Evolutionary conservation across 1,284 basidiomycete species (phyloP).

Genomic region (Cutaneotrichosporon cyanovorans): DNA sequence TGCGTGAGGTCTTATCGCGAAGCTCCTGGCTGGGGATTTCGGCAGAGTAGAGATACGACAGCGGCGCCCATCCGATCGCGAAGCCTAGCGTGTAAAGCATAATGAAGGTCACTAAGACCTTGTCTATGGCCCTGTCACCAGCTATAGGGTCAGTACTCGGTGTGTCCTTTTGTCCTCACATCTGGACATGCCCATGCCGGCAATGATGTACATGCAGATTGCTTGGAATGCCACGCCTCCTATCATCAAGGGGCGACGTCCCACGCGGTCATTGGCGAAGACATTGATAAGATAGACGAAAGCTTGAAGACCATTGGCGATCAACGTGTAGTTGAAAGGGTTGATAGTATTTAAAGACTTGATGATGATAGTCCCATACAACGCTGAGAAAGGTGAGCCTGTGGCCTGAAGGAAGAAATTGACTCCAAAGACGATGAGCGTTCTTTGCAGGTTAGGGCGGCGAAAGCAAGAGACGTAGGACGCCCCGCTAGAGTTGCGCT

Average conservation of each 20-base stretch:
- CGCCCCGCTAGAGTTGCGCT: background rate
- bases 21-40: conserved; percentile 1
- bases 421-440: conserved; percentile 9
- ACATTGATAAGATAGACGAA: conserved; percentile 9
- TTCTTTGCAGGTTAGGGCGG: conserved; percentile 10
- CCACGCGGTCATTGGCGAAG: conserved; percentile 9
- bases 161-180: background rate
- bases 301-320: conserved; percentile 5
- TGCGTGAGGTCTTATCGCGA: conserved; percentile 6
- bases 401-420: conserved; percentile 16
- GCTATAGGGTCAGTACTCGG: background rate
- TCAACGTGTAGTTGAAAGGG: conserved; percentile 14
- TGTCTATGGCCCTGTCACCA: conserved; percentile 1
- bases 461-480: conserved; percentile 6
- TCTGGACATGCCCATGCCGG: conserved; percentile 5
- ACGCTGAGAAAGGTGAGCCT: conserved; percentile 6
- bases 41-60: conserved; percentile 3
- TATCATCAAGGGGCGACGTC: conserved; percentile 17
- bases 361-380: conserved; percentile 12
- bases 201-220: conserved; percentile 10
- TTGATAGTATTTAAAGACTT: conserved; percentile 3
- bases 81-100: conserved; percentile 7
- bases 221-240: conserved; percentile 1
- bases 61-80: conserved; percentile 5
- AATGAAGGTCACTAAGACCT: conserved; percentile 8